Evolutionary conservation across 192 early-diverging fungal species (phyloP).

Genomic region (Funneliformis mosseae): DNA sequence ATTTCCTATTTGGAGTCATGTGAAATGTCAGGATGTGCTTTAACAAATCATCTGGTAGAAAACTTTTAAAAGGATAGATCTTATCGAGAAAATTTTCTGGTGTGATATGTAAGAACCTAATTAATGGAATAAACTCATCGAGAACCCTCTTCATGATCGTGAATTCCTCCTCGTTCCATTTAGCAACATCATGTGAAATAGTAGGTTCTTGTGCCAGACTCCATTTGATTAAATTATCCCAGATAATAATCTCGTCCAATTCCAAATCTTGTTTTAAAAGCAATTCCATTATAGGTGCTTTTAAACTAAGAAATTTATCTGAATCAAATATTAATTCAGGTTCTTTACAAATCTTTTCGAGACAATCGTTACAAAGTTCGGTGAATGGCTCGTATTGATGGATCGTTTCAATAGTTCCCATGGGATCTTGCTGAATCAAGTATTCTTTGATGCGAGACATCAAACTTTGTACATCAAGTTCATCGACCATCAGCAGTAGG

Average conservation of each 20-base stretch:
- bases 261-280: not conserved
- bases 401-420: too few relatives aligned
- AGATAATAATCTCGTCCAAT: not conserved
- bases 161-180: not conserved
- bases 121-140: too few relatives aligned
- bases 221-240: slow-evolving; percentile 13
- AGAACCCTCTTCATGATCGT: too few relatives aligned
- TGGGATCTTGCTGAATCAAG: too few relatives aligned
- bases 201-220: not conserved
- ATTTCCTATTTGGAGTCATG: not conserved
- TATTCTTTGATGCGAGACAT: too few relatives aligned
- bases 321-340: not conserved
- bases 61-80: not conserved
- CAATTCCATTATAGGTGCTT: not conserved
- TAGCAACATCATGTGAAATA: not conserved
- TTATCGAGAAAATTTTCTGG: not conserved
- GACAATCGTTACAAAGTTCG: too few relatives aligned
- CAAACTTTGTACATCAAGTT: too few relatives aligned
- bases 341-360: too few relatives aligned
- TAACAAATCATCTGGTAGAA: not conserved
- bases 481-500: too few relatives aligned
- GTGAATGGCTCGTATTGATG: too few relatives aligned
- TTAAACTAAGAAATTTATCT: not conserved
- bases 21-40: not conserved
- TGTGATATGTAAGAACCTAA: not conserved